A percentile compares a stretch with the other conserved stretches of the same genome.
phyloP scores from a whole-genome alignment of 75 land plant genomes.

The Pinus tabuliformis region DNA sequence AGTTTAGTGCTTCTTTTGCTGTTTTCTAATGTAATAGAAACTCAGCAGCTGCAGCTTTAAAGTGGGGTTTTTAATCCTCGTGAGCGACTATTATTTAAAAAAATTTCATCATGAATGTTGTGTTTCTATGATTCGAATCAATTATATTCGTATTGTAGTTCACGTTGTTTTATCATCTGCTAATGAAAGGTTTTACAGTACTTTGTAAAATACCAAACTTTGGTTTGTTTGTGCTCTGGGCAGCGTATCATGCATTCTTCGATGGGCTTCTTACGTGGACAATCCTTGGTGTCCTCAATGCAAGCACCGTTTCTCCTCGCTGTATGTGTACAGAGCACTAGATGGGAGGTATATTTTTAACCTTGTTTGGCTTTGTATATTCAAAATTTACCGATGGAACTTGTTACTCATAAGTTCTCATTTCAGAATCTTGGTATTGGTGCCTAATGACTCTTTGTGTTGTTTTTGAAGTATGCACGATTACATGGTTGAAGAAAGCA shows the following conservation, averaged over 20 bases:
- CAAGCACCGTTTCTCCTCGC: conserved; percentile 75
- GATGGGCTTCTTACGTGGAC: conserved; percentile 78
- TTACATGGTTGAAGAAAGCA: conserved; percentile 93
- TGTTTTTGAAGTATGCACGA: conserved; percentile 56
- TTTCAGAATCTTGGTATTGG: too few species aligned
- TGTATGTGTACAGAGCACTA: conserved; percentile 72
- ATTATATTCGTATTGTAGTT: too few species aligned
- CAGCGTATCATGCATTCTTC: conserved; percentile 86
- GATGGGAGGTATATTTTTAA: conserved; percentile 74
- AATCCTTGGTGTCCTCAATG: conserved; percentile 92
- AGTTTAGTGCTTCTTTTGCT: too few species aligned
- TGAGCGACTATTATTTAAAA: too few species aligned
- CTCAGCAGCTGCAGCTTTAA: too few species aligned
- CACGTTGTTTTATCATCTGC: too few species aligned
- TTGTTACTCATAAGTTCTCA: background rate
- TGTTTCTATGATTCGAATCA: too few species aligned
- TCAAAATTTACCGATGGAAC: background rate
- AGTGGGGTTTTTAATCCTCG: too few species aligned
- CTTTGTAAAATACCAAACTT: too few species aligned
- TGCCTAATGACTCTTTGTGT: background rate
- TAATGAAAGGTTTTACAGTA: too few species aligned
- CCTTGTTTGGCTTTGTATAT: background rate
- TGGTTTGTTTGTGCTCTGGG: background rate
- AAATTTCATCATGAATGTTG: too few species aligned
- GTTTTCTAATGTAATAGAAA: too few species aligned